phyloP scores from a whole-genome alignment of 2,329 filamentous ascomycete genomes.

The Aspergillus bombycis region DNA sequence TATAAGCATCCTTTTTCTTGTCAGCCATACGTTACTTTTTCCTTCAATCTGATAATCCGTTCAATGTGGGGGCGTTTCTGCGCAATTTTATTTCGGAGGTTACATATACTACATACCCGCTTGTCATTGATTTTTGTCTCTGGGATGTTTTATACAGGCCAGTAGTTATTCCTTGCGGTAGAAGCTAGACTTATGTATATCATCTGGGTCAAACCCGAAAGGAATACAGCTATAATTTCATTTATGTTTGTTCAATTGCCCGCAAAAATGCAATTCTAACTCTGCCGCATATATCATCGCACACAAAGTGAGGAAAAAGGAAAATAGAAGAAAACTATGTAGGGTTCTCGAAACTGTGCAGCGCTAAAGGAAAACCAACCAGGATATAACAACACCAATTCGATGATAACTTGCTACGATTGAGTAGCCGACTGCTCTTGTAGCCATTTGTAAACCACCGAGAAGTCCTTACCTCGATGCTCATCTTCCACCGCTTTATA shows the following conservation, averaged over 20 bases:
- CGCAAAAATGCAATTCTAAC: not conserved
- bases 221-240: not conserved
- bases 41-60: constrained; percentile 1
- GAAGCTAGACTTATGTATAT: constrained; percentile 11
- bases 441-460: constrained; percentile 76
- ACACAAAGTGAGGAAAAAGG: not conserved
- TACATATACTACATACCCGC: constrained; percentile 14
- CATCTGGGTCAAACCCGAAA: not conserved
- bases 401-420: not conserved
- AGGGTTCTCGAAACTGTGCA: not conserved
- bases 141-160: constrained; percentile 7
- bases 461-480: constrained; percentile 75
- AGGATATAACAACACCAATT: not conserved
- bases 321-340: not conserved
- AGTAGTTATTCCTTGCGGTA: not conserved
- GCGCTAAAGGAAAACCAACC: not conserved
- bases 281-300: not conserved
- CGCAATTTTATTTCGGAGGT: constrained; percentile 5
- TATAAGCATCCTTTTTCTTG: constrained; percentile 3
- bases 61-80: constrained; percentile 11
- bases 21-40: constrained; percentile 2
- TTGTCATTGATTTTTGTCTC: not conserved
- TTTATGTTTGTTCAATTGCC: not conserved
- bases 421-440: constrained; percentile 34
- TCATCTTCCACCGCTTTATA: constrained; percentile 68